Conservation (phyloP, 2,329 filamentous ascomycete species). For the Colletotrichum sp. region DNA sequence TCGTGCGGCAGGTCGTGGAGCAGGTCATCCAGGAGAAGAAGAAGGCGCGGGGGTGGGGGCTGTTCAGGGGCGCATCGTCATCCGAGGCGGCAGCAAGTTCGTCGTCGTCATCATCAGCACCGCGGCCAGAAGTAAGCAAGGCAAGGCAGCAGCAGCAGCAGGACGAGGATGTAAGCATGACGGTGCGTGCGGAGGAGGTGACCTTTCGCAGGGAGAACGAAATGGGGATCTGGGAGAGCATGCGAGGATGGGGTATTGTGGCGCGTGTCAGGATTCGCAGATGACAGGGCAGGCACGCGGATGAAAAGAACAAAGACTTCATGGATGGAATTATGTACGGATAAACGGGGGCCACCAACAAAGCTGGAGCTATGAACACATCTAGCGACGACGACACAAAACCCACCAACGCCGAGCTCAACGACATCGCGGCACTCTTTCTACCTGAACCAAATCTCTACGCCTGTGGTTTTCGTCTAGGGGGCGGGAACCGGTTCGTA, state of each 20-base stretch:
- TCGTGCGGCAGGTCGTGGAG: slow-evolving; percentile 34
- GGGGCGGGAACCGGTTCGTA: neutral
- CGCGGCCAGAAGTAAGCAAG: neutral
- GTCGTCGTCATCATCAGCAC: neutral
- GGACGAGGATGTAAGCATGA: slow-evolving; percentile 40
- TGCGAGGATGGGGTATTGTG: slow-evolving; percentile 55
- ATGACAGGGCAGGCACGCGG: neutral
- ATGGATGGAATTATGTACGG: neutral
- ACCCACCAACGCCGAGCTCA: slow-evolving; percentile 2
- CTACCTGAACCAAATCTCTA: neutral
- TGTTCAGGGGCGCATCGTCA: slow-evolving; percentile 31
- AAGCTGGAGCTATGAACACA: neutral
- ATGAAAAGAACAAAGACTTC: neutral
- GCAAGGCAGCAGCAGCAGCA: neutral
- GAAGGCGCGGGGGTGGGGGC: slow-evolving; percentile 36
- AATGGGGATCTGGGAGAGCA: slow-evolving; percentile 57
- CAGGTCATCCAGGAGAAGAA: slow-evolving; percentile 35
- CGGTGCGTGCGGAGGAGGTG: slow-evolving; percentile 49
- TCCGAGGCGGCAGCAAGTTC: slow-evolving; percentile 5
- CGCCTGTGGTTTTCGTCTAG: neutral
- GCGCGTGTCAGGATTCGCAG: slow-evolving; percentile 38
- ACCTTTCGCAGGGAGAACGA: slow-evolving; percentile 57
- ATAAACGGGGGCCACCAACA: neutral
- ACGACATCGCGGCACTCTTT: neutral
- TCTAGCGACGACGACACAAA: neutral